These are phyloP conservation scores for Elaeis oleifera DNA, from an alignment of 202 grass and related monocot species.

Conservation along the genomic window DNA sequence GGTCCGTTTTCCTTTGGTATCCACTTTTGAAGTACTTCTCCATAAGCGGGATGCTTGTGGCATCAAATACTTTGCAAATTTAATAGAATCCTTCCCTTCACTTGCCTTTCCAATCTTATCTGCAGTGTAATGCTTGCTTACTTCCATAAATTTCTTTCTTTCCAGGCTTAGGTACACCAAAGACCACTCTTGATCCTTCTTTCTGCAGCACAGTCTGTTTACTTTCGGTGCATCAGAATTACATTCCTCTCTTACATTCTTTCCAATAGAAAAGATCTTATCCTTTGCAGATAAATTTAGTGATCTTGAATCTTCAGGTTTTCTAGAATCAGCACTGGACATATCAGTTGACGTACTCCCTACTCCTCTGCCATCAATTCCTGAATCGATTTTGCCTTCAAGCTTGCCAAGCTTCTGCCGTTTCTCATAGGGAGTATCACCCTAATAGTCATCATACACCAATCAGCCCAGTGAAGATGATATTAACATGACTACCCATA, in stretches of 20 bases:
- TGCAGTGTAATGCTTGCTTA: conserved; percentile 84
- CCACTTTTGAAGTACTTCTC: conserved; percentile 39
- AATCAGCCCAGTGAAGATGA: background rate
- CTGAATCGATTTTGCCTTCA: conserved; percentile 23
- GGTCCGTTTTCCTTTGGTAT: conserved; percentile 46
- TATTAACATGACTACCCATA: no score
- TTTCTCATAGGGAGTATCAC: conserved; percentile 86
- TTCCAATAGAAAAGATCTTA: conserved; percentile 61
- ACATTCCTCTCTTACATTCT: conserved; percentile 42
- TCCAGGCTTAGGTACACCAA: conserved; percentile 93
- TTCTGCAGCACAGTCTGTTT: conserved; percentile 65
- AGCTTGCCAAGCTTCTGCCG: conserved; percentile 48
- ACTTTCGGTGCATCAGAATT: conserved; percentile 32
- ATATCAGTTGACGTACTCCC: conserved; percentile 19
- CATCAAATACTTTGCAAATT: conserved; percentile 49
- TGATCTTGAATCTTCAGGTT: conserved; percentile 29
- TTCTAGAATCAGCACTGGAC: conserved; percentile 24
- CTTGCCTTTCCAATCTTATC: conserved; percentile 51
- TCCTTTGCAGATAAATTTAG: conserved; percentile 56
- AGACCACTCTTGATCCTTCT: conserved; percentile 87
- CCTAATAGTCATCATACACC: conserved; percentile 28
- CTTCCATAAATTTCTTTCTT: conserved; percentile 99
- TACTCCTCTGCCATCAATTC: conserved; percentile 24
- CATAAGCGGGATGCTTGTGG: conserved; percentile 40
- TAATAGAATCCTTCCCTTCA: conserved; percentile 39